A percentile compares a stretch with the other conserved stretches of the same genome.
Evolutionary conservation across 129 eudicot species (phyloP).

Genomic region (Flaveria trinervia): DNA sequence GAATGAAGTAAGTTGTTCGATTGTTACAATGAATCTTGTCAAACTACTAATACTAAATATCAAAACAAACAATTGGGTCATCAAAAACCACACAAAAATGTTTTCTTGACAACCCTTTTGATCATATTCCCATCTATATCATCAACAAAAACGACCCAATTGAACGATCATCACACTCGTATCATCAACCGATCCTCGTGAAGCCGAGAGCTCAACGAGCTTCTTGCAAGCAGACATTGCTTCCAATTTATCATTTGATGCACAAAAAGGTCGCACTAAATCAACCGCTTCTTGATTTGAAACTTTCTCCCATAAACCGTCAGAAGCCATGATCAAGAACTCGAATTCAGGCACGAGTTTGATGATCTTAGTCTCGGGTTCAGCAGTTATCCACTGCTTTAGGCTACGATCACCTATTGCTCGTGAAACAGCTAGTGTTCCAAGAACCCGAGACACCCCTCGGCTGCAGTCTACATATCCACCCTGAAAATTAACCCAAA

Average conservation of each 20-base stretch:
- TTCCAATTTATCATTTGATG: slow-evolving; percentile 40
- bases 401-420: slow-evolving; percentile 79
- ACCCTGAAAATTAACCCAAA: slow-evolving; percentile 45
- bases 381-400: slow-evolving; percentile 90
- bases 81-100: slow-evolving; percentile 20
- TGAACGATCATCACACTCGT: slow-evolving; percentile 77
- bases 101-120: slow-evolving; percentile 15
- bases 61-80: slow-evolving; percentile 20
- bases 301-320: slow-evolving; percentile 98
- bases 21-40: slow-evolving; percentile 29
- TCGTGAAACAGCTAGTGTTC: slow-evolving; percentile 90
- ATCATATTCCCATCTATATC: background rate
- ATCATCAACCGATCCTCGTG: slow-evolving; percentile 84
- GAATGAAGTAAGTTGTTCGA: background rate
- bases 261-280: slow-evolving; percentile 56
- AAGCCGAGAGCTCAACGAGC: slow-evolving; percentile 65
- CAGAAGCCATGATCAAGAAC: slow-evolving; percentile 91
- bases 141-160: slow-evolving; percentile 51
- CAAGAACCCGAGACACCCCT: slow-evolving; percentile 78
- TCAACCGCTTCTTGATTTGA: slow-evolving; percentile 91
- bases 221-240: slow-evolving; percentile 64
- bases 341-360: slow-evolving; percentile 55
- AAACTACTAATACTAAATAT: slow-evolving; percentile 21
- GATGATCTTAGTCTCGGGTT: slow-evolving; percentile 67
- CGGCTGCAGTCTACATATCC: slow-evolving; percentile 77